A percentile compares a stretch with the other conserved stretches of the same genome.
phyloP scores from a whole-genome alignment of 192 early-diverging fungal genomes.

The Coemansia sp. region DNA sequence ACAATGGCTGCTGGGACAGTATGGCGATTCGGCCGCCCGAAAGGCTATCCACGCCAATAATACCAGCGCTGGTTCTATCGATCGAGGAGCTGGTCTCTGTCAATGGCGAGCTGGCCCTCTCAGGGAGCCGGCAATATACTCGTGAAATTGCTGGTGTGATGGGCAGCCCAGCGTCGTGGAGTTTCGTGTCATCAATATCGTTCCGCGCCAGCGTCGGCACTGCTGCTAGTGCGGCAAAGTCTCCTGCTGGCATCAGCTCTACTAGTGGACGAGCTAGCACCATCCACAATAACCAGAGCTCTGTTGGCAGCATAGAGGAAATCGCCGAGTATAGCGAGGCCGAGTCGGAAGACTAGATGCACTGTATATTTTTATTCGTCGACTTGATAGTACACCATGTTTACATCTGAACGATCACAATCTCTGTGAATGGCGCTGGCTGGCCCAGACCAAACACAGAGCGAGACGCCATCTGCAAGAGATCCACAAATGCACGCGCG shows the following conservation, averaged over 20 bases:
- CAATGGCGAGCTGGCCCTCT: constrained; percentile 6
- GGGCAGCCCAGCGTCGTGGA: constrained; percentile 5
- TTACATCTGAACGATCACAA: no score
- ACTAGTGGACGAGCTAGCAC: no score
- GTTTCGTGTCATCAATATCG: constrained; percentile 5
- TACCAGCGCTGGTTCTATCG: constrained; percentile 16
- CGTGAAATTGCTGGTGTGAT: background rate
- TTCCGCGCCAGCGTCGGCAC: constrained; percentile 2
- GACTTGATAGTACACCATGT: no score
- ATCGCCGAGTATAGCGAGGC: background rate
- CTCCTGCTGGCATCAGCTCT: constrained; percentile 1
- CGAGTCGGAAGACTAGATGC: no score
- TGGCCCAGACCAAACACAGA: constrained; percentile 26
- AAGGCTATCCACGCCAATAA: background rate
- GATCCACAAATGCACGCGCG: constrained; percentile 34
- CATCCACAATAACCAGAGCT: no score
- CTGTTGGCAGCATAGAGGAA: constrained; percentile 1
- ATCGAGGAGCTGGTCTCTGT: constrained; percentile 24
- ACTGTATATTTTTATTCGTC: no score
- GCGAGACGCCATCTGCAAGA: constrained; percentile 28
- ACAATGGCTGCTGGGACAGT: no score
- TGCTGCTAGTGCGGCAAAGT: background rate
- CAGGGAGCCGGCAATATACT: background rate
- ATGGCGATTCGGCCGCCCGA: no score
- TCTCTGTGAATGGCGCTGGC: constrained; percentile 1